Base-by-base conservation (phyloP, 306 rosid genomes). In the Benincasa hispida region DNA sequence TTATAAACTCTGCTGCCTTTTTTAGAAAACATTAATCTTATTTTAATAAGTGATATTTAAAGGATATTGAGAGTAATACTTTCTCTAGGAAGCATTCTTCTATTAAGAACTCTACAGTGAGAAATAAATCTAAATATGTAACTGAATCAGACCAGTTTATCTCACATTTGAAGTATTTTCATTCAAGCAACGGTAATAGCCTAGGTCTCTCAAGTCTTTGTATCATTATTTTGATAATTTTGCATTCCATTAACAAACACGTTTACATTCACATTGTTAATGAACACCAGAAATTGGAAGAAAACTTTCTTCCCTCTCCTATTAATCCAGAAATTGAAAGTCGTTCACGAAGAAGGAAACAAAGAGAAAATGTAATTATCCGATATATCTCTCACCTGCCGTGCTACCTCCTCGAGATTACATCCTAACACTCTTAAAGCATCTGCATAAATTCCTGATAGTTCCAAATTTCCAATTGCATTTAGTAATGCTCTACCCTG, bases 401-500 rank as follows among this genome's bases (percentile, higher is more conserved):
- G 14, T 32, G 92, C 96, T 56, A 93, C 91, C 69, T 87, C 54
- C 86, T 93, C 98, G 77, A 93, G 87, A 78, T 79, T 79, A 79
- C 83, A 79, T 61, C 98, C 97, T 2, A 93, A 90, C 79, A 87
- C 85, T 80, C 80, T 88, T 82, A 93, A 86, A 72, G 96, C 98
- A 82, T 93, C 98, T 3, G 92, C 97, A 85, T 93, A 91, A 73
- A 88, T 87, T 75, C 97, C 98, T 45, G 87, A 85, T 67, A 93
- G 89, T 90, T 88, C 94, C 58, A 91, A 83, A 84, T 91, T 93
- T 51, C 98, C 98, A 78, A 93, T 78, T 47, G 98, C 98, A 81
- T 93, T 93, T 82, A 91, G 78, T 83, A 91, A 80, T 0, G 98
- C 97, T 82, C 98, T 88, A 80, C 98, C 98, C 98, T 93, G 77